Evolutionary conservation across 2,329 filamentous ascomycete species (phyloP), one percentile per base, ranked within the genome.

Genomic region (Neonectria punicea): DNA sequence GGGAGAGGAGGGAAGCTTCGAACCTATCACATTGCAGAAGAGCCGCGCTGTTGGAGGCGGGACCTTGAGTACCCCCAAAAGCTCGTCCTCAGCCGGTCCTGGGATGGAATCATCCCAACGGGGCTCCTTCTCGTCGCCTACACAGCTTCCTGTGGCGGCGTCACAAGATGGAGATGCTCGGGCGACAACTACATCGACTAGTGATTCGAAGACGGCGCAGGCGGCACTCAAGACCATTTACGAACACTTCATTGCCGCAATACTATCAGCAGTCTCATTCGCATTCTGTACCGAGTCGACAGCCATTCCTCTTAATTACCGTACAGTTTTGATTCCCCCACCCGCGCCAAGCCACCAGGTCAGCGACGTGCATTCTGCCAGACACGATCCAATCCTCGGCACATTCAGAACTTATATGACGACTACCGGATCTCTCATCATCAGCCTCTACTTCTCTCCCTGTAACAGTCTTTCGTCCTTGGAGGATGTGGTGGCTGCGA

Each of bases 331-430:
- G 28, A 79, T 89, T 57, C 75, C 81, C 25, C 63, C 79, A 8
- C 49, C 58, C n/a, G 14, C 30, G 44, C 20, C 53, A 63, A 44
- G 30, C 63, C 20, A 61, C 66, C 56, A 46, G 53, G 71, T 70
- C 30, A 62, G 65, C 8, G 69, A 71, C 28, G 69, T 65, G 32
- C 53, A 64, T 11, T 53, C 59, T 14, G 32, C 68, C n/a, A 70
- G 69, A 49, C 64, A 63, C 13, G 63, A 70, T 16, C 74, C 75
- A 14, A 65, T 85, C 3, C 75, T 86, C 22, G 86, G 84, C 3
- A 87, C 84, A 7, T 81, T 89, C 16, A 82, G 83, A 53, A 80
- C 84, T 9, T 86, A 87, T 66, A 73, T 89, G 55, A 89, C 87
- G 6, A 88, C 85, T 2, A 85, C 84, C 0, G 87, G 87, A 2